A percentile compares a stretch with the other conserved stretches of the same genome.
Evolutionary conservation across 352 stramenopile species (phyloP).

Genomic region (Plasmopara halstedii): DNA sequence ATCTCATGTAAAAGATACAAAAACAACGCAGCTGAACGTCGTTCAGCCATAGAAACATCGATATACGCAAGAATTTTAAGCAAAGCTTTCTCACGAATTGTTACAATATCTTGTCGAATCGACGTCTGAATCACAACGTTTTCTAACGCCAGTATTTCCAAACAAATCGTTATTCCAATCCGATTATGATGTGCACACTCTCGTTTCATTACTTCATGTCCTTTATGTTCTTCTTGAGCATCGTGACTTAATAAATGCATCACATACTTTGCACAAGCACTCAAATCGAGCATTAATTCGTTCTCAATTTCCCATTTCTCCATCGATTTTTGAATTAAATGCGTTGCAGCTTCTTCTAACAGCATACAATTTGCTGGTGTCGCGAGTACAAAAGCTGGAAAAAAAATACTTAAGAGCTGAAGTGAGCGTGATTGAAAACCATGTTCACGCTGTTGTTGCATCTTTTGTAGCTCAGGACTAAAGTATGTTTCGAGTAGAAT

Average conservation of each 20-base stretch:
- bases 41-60: slow-evolving; percentile 41
- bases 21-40: slow-evolving; percentile 45
- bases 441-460: slow-evolving; percentile 45
- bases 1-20: slow-evolving; percentile 46
- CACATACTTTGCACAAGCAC: slow-evolving; percentile 49
- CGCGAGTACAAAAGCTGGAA: slow-evolving; percentile 52
- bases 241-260: slow-evolving; percentile 48
- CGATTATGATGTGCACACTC: slow-evolving; percentile 65
- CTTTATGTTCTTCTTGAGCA: slow-evolving; percentile 28
- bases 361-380: slow-evolving; percentile 47
- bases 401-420: slow-evolving; percentile 72
- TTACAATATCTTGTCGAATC: slow-evolving; percentile 26
- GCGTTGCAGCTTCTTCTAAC: slow-evolving; percentile 54
- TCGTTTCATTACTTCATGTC: slow-evolving; percentile 15
- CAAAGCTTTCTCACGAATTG: slow-evolving; percentile 39
- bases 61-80: slow-evolving; percentile 44
- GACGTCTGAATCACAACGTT: slow-evolving; percentile 23
- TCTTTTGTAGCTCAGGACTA: slow-evolving; percentile 44
- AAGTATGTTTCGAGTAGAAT: slow-evolving; percentile 72
- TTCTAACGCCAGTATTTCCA: slow-evolving; percentile 63
- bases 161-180: slow-evolving; percentile 58
- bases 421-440: slow-evolving; percentile 56
- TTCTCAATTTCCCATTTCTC: slow-evolving; percentile 40
- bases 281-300: slow-evolving; percentile 35
- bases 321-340: slow-evolving; percentile 56